Conservation (phyloP, 2,329 filamentous ascomycete species). For the Fusarium armeniacum region DNA sequence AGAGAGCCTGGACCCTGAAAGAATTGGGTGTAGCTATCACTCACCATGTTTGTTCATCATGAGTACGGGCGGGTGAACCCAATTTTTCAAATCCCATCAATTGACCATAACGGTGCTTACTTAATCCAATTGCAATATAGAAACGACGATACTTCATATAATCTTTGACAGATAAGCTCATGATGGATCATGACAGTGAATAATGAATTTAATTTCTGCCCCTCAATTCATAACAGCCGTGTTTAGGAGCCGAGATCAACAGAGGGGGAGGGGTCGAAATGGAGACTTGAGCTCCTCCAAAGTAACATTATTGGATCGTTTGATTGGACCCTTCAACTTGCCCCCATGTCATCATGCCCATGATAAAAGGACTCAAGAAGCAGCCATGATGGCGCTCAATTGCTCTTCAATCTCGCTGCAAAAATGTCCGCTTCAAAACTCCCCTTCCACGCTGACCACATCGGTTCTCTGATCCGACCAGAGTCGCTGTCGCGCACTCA, state of each 20-base stretch:
- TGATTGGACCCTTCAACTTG: conserved; percentile 18
- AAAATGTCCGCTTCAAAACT: conserved; percentile 51
- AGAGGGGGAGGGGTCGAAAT: conserved; percentile 47
- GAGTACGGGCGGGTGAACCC: not conserved
- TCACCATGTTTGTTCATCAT: not conserved
- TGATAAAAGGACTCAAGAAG: conserved; percentile 40
- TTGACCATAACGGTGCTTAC: not conserved
- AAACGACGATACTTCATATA: not conserved
- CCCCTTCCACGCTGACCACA: conserved; percentile 79
- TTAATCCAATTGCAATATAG: not conserved
- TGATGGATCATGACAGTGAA: conserved; percentile 4
- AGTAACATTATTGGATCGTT: conserved; percentile 44
- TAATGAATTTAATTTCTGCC: conserved; percentile 19
- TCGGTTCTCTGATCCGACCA: conserved; percentile 78
- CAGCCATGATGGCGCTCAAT: conserved; percentile 32
- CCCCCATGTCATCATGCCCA: conserved; percentile 40
- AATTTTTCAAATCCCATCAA: not conserved
- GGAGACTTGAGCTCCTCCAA: conserved; percentile 29
- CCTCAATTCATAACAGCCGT: conserved; percentile 24
- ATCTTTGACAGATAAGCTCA: not conserved
- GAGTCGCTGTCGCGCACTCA: conserved; percentile 69
- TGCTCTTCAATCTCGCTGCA: conserved; percentile 6
- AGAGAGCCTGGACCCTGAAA: not conserved
- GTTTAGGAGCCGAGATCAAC: conserved; percentile 46
- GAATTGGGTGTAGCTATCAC: not conserved